A percentile compares a stretch with the other conserved stretches of the same genome.
Conservation (phyloP, 495 filamentous ascomycete species). For the Chaetomium fimeti region DNA sequence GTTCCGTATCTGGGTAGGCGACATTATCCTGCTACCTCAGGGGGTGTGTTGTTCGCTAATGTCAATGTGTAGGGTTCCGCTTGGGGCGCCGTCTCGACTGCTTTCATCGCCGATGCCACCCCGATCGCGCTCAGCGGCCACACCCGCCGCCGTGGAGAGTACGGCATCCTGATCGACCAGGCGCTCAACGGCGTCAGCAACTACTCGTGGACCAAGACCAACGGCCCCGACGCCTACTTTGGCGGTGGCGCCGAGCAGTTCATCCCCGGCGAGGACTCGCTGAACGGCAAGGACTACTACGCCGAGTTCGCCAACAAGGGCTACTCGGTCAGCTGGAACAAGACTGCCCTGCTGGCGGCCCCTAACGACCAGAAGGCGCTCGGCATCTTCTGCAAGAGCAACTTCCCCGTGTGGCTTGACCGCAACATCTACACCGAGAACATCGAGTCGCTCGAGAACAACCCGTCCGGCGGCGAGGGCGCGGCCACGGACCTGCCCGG, state of each 20-base stretch:
- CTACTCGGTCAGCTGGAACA: conserved; percentile 64
- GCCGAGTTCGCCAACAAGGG: conserved; percentile 61
- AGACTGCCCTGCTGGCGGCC: conserved; percentile 56
- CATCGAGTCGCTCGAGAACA: conserved; percentile 57
- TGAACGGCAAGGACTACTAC: conserved; percentile 64
- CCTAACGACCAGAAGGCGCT: conserved; percentile 57
- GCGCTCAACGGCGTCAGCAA: conserved; percentile 57
- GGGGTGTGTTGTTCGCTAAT: conserved; percentile 1
- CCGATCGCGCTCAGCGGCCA: conserved; percentile 67
- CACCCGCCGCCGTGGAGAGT: conserved; percentile 59
- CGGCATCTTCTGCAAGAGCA: conserved; percentile 65
- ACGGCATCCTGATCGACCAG: conserved; percentile 62
- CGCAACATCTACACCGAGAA: conserved; percentile 68
- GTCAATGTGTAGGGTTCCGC: conserved; percentile 37
- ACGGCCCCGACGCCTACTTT: conserved; percentile 69
- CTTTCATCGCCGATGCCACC: conserved; percentile 70
- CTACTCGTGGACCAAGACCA: conserved; percentile 66
- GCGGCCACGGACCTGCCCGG: conserved; percentile 67
- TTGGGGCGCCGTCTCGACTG: conserved; percentile 61
- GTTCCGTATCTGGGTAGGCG: conserved; percentile 55
- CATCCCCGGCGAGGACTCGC: conserved; percentile 54
- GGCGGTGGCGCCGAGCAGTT: conserved; percentile 74
- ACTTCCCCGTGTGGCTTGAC: conserved; percentile 70
- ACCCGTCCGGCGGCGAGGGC: conserved; percentile 56
- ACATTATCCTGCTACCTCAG: conserved; percentile 14